Evolutionary conservation across 2,329 filamentous ascomycete genomes (phyloP), one percentile per base, ranked within the genome.

Genomic region (Monilinia fructigena): DNA sequence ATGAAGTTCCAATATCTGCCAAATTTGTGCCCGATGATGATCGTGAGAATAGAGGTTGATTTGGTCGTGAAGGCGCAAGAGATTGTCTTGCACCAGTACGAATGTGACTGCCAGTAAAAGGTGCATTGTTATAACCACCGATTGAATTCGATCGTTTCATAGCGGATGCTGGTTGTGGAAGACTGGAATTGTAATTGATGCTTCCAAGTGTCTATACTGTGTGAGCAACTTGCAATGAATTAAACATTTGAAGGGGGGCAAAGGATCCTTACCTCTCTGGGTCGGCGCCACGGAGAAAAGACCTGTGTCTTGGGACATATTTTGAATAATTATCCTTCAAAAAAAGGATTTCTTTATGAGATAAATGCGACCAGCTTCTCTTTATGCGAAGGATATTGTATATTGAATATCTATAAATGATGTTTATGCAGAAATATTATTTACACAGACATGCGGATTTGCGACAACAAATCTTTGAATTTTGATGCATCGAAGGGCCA

Each of bases 101-200:
- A 72, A 82, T 87, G 82, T 96, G 91, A 76, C 89, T 88, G 65
- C 84, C 83, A 65, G 88, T 87, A 74, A 86, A 89, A 55, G 85
- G 86, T 67, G 82, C 82, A 74, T 85, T 84, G 68, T 86, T 84
- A 74, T 87, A 82, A 75, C 87, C 86, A 70, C 87, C 87, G 72
- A 87, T 88, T 16, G 92, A 93, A 75, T 88, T 95, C 40, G 91
- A 90, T 77, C 95, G 91, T 82, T 99, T 99, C 85, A 99, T 89
- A 52, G 93, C 92, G 52, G 94, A 98, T 38, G 91, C 85, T 11
- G 95, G 94, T 80, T 96, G 92, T 26, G 95, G 95, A 70, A 99
- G 91, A 28, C 87, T 86, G 26, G 91, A 90, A 78, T 93, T 94
- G 77, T 89, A 87, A 77, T 87, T 94, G 75, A 97, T 87, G 16